Evolutionary conservation across 352 stramenopile species (phyloP).

Genomic region (Hyaloperonospora brassicae): DNA sequence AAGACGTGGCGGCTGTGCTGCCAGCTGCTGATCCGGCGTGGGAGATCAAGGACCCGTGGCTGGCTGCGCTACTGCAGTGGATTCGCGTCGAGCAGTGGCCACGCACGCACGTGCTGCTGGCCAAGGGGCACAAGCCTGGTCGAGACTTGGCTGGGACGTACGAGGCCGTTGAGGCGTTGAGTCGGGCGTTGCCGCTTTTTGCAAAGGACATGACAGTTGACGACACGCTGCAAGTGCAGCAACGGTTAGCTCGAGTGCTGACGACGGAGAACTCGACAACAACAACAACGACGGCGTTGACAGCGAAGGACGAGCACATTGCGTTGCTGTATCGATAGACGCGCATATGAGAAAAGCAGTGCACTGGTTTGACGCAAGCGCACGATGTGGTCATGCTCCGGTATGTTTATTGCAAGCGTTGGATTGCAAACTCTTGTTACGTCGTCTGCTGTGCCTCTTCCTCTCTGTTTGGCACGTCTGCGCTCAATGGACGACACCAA

Average conservation of each 20-base stretch:
- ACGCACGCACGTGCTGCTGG: slow-evolving; percentile 41
- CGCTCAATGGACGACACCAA: too few species aligned
- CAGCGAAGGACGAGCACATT: slow-evolving; percentile 22
- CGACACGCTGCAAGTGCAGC: slow-evolving; percentile 29
- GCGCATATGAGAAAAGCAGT: too few species aligned
- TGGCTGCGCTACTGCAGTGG: slow-evolving; percentile 44
- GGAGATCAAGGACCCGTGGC: slow-evolving; percentile 48
- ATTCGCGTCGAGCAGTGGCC: slow-evolving; percentile 44
- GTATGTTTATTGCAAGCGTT: too few species aligned
- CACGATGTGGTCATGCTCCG: too few species aligned
- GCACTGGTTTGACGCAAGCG: too few species aligned
- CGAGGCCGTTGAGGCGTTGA: slow-evolving; percentile 41
- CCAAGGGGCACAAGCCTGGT: slow-evolving; percentile 59
- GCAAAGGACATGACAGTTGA: slow-evolving; percentile 24
- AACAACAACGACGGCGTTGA: neutral
- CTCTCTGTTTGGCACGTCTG: too few species aligned
- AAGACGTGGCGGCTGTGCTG: slow-evolving; percentile 1
- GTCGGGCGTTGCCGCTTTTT: slow-evolving; percentile 29
- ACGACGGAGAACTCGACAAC: slow-evolving; percentile 25
- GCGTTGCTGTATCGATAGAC: slow-evolving; percentile 41
- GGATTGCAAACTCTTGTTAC: too few species aligned
- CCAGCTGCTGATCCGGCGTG: slow-evolving; percentile 31
- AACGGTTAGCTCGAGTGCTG: slow-evolving; percentile 23
- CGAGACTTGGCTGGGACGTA: slow-evolving; percentile 39
- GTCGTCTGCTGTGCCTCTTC: too few species aligned